Conservation (phyloP, 2,329 filamentous ascomycete species). For the Arthrocladium fulminans region DNA sequence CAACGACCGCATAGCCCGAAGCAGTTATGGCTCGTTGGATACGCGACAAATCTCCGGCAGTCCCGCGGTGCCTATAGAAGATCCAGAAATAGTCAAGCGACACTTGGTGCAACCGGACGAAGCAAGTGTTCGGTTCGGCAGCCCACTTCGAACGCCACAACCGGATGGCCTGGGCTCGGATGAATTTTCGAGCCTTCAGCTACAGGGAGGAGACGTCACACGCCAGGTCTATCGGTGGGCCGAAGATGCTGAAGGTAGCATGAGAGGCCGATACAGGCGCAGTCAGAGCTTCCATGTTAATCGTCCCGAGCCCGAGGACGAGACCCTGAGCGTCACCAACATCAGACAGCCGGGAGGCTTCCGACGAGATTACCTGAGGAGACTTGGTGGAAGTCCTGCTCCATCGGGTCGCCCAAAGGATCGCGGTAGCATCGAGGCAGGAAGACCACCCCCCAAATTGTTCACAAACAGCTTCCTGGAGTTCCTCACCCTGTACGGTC, state of each 20-base stretch:
- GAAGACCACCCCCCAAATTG: constrained; percentile 48
- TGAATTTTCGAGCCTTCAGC: constrained; percentile 83
- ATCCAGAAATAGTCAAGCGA: constrained; percentile 81
- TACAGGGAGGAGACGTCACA: constrained; percentile 92
- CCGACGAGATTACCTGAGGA: constrained; percentile 75
- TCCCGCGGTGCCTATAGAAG: constrained; percentile 57
- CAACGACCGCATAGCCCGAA: constrained; percentile 48
- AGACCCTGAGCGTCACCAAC: constrained; percentile 73
- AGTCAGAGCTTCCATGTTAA: constrained; percentile 81
- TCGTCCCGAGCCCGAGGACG: constrained; percentile 68
- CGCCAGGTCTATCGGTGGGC: constrained; percentile 95
- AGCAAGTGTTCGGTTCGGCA: constrained; percentile 30
- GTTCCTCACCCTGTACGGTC: constrained; percentile 88
- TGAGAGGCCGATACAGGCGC: constrained; percentile 51
- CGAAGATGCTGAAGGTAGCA: constrained; percentile 68
- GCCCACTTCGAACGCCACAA: constrained; percentile 28
- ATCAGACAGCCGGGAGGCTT: constrained; percentile 95
- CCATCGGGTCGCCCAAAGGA: constrained; percentile 31
- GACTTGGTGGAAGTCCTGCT: constrained; percentile 59
- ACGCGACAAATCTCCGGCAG: constrained; percentile 49
- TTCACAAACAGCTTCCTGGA: constrained; percentile 92
- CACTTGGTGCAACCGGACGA: constrained; percentile 69
- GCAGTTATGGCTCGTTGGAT: constrained; percentile 81
- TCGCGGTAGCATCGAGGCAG: constrained; percentile 27
- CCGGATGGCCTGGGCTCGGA: constrained; percentile 48